These are phyloP conservation scores for Amphicarpaea edgeworthii DNA, from an alignment of 306 rosid species.

Conservation along the genomic window DNA sequence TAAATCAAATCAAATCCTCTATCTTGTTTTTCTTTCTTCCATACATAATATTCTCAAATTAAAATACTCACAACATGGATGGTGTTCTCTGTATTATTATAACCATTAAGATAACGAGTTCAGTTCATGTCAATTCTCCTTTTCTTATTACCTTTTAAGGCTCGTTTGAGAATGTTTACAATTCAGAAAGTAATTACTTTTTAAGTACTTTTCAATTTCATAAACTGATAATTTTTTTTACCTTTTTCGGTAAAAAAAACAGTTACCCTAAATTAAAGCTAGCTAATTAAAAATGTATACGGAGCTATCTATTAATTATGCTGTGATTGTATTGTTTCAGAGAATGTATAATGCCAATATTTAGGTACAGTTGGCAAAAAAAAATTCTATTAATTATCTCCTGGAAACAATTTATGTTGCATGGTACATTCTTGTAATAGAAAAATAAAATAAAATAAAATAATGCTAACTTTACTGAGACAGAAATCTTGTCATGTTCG, in stretches of 20 bases:
- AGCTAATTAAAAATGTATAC: background rate
- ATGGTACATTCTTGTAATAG: background rate
- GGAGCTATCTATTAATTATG: background rate
- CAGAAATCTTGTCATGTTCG: background rate
- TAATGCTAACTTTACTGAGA: slow-evolving; percentile 3
- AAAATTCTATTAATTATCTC: background rate
- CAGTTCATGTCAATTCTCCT: background rate
- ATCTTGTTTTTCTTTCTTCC: no score
- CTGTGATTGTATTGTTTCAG: background rate
- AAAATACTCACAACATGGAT: no score
- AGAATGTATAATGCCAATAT: background rate
- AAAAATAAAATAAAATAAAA: background rate
- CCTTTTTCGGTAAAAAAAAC: background rate
- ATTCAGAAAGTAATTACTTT: background rate
- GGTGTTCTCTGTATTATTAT: background rate
- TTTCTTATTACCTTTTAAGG: background rate
- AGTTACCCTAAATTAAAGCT: background rate
- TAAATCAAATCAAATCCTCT: background rate
- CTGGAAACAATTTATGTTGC: slow-evolving; percentile 4
- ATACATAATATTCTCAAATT: no score
- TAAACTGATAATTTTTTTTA: background rate
- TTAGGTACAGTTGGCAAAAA: background rate
- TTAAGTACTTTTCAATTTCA: background rate
- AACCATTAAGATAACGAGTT: background rate
- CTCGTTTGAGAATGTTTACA: background rate